Evolutionary conservation across 805 yeast species (phyloP), one percentile per base, ranked within the genome.

Genomic region (Monosporozyma yasuniensis): DNA sequence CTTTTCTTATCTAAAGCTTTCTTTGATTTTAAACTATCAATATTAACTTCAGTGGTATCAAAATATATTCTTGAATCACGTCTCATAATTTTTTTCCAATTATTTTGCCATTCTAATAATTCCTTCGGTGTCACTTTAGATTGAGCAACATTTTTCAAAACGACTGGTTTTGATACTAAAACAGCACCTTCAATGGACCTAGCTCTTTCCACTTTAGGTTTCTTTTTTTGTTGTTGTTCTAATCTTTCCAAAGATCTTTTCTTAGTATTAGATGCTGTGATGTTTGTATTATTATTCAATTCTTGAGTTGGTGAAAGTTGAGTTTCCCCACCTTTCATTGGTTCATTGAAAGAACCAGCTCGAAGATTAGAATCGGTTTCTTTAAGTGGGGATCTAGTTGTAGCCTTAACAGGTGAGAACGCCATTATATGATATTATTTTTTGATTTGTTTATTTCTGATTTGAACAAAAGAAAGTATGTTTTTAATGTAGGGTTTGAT

Each of bases 81-180:
- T 48, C 71, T 69, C 80, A 83, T 78, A 52, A 81, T 79, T 50
- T 72, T 71, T 44, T 73, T 72, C 89, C 89, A 83, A 45, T 77
- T 75, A 23, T 69, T 71, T 56, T 81, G 85, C 90, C 90, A 83
- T 52, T 70, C 71, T 47, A 68, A 59, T 45, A 78, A 59, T 54
- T 78, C 81, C 45, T 58, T 60, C 21, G 65, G 61, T 18, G 66
- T 54, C 10, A 61, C 63, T 46, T 59, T 60, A 23, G 57, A 51
- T 35, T 57, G 56, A 21, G n/a, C n/a, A n/a, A 44, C 47, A 21
- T 47, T 47, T 45, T 51, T 54, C 52, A 59, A 39, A 12, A 54
- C 57, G 8, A 56, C 37, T n/a, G 53, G 52, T 46, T 56, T 57
- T 22, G 53, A 51, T 7, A 60, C 58, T 21, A 52, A 41, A 1